These are phyloP conservation scores for Parastagonospora avenae DNA, from an alignment of 2,329 filamentous ascomycete genomes.

Conservation along the genomic window DNA sequence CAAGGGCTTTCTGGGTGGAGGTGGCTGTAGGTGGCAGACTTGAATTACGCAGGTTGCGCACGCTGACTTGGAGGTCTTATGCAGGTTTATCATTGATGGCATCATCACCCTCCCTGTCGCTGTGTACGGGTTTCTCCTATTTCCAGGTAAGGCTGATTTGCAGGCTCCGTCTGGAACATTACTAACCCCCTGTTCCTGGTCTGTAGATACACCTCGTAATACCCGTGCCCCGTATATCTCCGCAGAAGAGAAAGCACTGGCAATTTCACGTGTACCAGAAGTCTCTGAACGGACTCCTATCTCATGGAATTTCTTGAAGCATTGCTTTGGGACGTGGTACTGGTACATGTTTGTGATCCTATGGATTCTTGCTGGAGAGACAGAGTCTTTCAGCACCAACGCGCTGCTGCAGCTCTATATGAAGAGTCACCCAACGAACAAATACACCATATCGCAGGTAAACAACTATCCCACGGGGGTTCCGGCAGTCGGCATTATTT, in stretches of 20 bases:
- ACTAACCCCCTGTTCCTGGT: too few species aligned
- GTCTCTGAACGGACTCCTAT: constrained; percentile 53
- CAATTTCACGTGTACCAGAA: constrained; percentile 52
- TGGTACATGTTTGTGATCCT: constrained; percentile 70
- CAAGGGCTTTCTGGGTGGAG: constrained; percentile 62
- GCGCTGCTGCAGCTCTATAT: constrained; percentile 60
- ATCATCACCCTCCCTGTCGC: constrained; percentile 63
- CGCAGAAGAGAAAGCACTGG: constrained; percentile 49
- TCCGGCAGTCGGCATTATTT: constrained; percentile 57
- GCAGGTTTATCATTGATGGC: constrained; percentile 53
- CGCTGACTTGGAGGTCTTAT: neutral
- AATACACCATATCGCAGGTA: constrained; percentile 55
- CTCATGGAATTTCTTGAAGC: constrained; percentile 57
- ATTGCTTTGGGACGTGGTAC: constrained; percentile 64
- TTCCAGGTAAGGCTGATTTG: constrained; percentile 29
- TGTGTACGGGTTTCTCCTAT: constrained; percentile 58
- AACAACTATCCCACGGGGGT: constrained; percentile 62
- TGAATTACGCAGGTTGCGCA: neutral
- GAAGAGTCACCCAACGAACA: constrained; percentile 52
- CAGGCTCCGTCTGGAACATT: too few species aligned
- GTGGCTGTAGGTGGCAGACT: constrained; percentile 34
- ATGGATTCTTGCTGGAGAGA: constrained; percentile 73
- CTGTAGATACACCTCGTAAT: constrained; percentile 47
- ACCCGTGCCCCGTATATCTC: constrained; percentile 52
- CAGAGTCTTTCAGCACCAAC: constrained; percentile 72